phyloP scores from a whole-genome alignment of 345 rosid genomes.

The Carallia pectinifolia region DNA sequence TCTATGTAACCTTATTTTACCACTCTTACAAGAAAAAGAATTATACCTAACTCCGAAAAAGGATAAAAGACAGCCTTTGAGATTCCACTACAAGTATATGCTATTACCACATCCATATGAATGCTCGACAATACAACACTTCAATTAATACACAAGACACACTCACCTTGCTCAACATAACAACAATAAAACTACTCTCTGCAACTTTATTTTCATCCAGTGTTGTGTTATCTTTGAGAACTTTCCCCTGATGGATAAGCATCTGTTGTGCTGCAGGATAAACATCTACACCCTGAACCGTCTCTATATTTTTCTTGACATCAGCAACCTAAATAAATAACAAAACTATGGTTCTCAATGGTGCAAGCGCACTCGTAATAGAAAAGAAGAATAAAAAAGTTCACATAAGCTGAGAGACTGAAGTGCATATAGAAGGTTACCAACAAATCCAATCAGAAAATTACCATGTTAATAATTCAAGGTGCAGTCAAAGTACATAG shows the following conservation, averaged over 20 bases:
- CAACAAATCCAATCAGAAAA: neutral
- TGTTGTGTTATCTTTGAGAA: slow-evolving; percentile 29
- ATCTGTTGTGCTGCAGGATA: slow-evolving; percentile 30
- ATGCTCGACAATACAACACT: too few relatives aligned
- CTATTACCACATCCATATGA: too few relatives aligned
- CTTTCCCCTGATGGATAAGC: slow-evolving; percentile 36
- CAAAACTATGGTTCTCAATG: neutral
- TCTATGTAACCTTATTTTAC: too few relatives aligned
- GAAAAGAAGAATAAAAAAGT: too few relatives aligned
- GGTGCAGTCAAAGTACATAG: too few relatives aligned
- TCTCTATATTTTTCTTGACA: slow-evolving; percentile 30
- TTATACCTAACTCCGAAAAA: too few relatives aligned
- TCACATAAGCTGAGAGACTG: too few relatives aligned
- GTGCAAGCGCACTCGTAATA: too few relatives aligned
- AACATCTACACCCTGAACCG: slow-evolving; percentile 22
- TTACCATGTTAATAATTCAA: neutral
- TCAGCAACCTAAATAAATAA: slow-evolving; percentile 20
- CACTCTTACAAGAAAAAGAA: too few relatives aligned
- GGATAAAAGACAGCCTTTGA: too few relatives aligned
- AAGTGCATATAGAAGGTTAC: neutral
- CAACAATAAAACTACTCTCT: slow-evolving; percentile 28
- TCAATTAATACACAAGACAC: neutral
- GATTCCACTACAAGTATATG: too few relatives aligned
- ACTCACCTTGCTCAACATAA: slow-evolving; percentile 32
- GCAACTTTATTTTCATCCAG: slow-evolving; percentile 29